Conservation (phyloP, 2,329 filamentous ascomycete species). For the Laburnicola sp. region DNA sequence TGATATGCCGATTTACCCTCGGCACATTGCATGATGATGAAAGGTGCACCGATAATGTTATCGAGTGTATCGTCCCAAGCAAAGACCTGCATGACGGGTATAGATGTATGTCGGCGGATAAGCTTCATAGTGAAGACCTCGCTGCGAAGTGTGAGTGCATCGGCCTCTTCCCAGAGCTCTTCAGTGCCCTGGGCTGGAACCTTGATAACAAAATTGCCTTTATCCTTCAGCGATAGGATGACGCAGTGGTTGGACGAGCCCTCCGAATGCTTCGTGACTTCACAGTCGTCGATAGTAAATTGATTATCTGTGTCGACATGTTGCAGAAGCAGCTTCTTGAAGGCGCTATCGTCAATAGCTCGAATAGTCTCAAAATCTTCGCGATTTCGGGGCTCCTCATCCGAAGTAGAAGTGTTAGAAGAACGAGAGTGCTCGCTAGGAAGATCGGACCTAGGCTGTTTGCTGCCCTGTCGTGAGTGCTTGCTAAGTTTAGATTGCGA, state of each 20-base stretch:
- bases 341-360: not conserved
- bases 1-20: too few relatives aligned
- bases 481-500: too few relatives aligned
- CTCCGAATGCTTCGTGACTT: not conserved
- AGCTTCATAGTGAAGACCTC: not conserved
- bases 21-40: not conserved
- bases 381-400: not conserved
- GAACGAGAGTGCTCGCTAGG: too few relatives aligned
- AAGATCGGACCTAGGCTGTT: too few relatives aligned
- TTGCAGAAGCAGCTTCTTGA: not conserved
- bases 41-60: slow-evolving; percentile 18
- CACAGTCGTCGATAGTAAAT: not conserved
- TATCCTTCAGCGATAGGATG: not conserved
- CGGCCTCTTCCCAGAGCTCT: not conserved
- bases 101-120: slow-evolving; percentile 1
- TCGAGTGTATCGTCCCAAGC: slow-evolving; percentile 13
- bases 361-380: not conserved
- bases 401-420: too few relatives aligned
- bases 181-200: not conserved
- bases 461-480: too few relatives aligned
- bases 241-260: not conserved
- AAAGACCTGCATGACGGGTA: slow-evolving; percentile 13
- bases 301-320: not conserved
- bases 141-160: slow-evolving; percentile 2
- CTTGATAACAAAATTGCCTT: not conserved